Percentiles rank a stretch among this genome's conserved stretches.
phyloP scores from a whole-genome alignment of 2,329 filamentous ascomycete species.

The Fusarium subtropicale region DNA sequence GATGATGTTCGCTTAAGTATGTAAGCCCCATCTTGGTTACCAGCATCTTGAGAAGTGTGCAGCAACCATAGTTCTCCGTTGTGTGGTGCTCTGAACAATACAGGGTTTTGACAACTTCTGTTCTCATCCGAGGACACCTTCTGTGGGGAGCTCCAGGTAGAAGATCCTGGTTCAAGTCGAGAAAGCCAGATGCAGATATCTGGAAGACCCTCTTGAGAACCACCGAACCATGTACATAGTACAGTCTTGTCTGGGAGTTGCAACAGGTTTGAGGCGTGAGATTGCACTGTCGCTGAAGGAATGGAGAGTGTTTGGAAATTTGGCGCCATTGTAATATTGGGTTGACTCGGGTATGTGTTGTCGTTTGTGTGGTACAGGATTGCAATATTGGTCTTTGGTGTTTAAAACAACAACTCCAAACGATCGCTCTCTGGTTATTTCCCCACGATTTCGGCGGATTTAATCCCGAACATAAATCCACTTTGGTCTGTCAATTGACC shows the following conservation, averaged over 20 bases:
- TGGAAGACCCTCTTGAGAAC: constrained; percentile 58
- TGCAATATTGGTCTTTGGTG: background rate
- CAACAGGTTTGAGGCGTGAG: constrained; percentile 59
- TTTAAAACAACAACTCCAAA: constrained; percentile 1
- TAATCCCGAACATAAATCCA: constrained; percentile 1
- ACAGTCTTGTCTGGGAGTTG: constrained; percentile 55
- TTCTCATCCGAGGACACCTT: constrained; percentile 55
- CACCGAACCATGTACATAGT: constrained; percentile 59
- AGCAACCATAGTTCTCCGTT: constrained; percentile 55
- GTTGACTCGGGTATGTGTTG: background rate
- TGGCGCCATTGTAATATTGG: constrained; percentile 1
- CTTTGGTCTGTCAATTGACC: background rate
- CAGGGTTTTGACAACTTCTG: constrained; percentile 59
- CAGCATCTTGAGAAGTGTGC: constrained; percentile 58
- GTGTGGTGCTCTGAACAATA: constrained; percentile 54
- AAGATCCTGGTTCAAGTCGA: constrained; percentile 48
- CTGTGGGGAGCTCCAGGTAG: constrained; percentile 49
- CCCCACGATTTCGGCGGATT: constrained; percentile 15
- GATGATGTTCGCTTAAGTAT: constrained; percentile 53
- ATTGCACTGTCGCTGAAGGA: constrained; percentile 56
- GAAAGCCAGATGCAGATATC: constrained; percentile 59
- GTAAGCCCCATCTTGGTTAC: constrained; percentile 57
- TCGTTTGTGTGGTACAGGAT: too few relatives aligned
- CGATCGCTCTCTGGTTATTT: background rate
- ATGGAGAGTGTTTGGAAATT: constrained; percentile 42